Evolutionary conservation across 306 rosid species (phyloP).

Genomic region (Prunus dulcis): DNA sequence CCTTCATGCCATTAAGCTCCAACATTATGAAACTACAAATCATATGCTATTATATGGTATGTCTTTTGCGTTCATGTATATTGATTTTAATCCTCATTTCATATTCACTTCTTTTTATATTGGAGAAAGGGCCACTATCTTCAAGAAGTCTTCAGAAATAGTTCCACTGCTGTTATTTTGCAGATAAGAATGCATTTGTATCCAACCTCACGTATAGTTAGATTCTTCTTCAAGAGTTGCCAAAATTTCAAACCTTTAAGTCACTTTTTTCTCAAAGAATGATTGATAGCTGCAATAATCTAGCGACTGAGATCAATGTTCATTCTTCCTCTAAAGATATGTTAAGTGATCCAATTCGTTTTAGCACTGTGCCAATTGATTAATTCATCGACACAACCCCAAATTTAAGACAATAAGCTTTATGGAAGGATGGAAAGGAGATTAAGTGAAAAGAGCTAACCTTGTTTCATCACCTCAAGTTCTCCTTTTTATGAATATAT

Average conservation of each 20-base stretch:
- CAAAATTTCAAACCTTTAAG: neutral
- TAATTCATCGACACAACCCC: conserved; percentile 7
- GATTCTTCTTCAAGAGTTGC: conserved; percentile 2
- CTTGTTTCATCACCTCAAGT: neutral
- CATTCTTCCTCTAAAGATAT: neutral
- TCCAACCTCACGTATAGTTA: neutral
- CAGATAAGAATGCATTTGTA: neutral
- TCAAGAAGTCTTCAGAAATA: neutral
- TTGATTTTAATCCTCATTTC: neutral
- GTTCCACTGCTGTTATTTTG: neutral
- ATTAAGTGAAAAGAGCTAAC: neutral
- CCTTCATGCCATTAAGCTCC: neutral
- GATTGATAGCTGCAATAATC: neutral
- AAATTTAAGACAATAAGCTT: neutral
- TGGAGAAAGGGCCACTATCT: neutral
- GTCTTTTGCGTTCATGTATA: neutral
- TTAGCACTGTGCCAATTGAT: neutral
- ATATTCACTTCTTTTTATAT: neutral
- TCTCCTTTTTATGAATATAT: neutral
- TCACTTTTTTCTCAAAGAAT: neutral
- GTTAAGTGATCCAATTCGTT: neutral
- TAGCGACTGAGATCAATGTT: neutral
- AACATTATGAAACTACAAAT: neutral
- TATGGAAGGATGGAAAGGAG: neutral
- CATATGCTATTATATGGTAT: neutral